phyloP scores from a whole-genome alignment of 2,329 filamentous ascomycete species.

The Cladosporium sp. region DNA sequence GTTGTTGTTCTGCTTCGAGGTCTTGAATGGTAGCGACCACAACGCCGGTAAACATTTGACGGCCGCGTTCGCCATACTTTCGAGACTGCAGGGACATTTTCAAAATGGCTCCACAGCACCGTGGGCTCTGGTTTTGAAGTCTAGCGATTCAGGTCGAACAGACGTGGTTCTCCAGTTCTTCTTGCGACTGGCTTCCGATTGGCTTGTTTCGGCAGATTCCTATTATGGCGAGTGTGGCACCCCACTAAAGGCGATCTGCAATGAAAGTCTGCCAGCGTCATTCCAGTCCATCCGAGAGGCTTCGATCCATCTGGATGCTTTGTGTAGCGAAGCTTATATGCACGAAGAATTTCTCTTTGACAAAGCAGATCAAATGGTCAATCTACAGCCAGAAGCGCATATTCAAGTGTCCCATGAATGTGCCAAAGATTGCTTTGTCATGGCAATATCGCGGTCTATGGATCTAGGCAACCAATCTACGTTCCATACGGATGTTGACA shows the following conservation, averaged over 20 bases:
- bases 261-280: not conserved
- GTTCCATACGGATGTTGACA: not conserved
- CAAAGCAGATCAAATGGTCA: not conserved
- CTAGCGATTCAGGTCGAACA: not conserved
- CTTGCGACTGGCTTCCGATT: slow-evolving; percentile 14
- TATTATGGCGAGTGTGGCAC: not conserved
- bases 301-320: slow-evolving; percentile 1
- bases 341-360: not conserved
- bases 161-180: slow-evolving; percentile 13
- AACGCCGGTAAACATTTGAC: slow-evolving; percentile 12
- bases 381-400: not conserved
- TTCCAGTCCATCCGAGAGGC: slow-evolving; percentile 8
- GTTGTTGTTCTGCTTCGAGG: slow-evolving; percentile 16
- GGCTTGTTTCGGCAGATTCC: not conserved
- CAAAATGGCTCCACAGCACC: not conserved
- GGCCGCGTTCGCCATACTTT: not conserved
- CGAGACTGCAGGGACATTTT: not conserved
- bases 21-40: slow-evolving; percentile 12
- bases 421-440: not conserved
- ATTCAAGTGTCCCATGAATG: not conserved
- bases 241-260: slow-evolving; percentile 10
- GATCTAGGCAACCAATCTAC: not conserved
- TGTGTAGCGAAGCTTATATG: not conserved
- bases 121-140: not conserved
- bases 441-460: not conserved